Percentiles rank a stretch among this genome's conserved stretches.
These are phyloP conservation scores for Capsicum chinense DNA, from an alignment of 257 asterid genomes.

Conservation along the genomic window DNA sequence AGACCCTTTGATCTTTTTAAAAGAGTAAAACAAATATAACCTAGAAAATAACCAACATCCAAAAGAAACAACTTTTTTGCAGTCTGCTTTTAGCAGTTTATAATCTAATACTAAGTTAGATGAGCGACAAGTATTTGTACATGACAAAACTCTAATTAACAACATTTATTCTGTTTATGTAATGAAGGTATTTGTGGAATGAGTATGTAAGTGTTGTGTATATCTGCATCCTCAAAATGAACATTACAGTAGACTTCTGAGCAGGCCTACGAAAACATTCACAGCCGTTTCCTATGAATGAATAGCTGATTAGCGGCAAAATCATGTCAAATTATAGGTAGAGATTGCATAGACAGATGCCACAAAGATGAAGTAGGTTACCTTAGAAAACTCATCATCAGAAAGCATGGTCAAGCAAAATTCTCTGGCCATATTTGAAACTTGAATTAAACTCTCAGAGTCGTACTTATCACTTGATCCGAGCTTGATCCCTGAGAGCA, in stretches of 20 bases:
- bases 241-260: background rate
- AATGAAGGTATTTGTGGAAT: background rate
- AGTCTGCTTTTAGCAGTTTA: background rate
- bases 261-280: background rate
- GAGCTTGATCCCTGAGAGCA: slow-evolving; percentile 50
- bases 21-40: background rate
- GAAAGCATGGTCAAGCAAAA: slow-evolving; percentile 45
- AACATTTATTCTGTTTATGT: slow-evolving; percentile 20
- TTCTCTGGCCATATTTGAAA: slow-evolving; percentile 51
- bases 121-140: slow-evolving; percentile 15
- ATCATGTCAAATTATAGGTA: background rate
- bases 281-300: background rate
- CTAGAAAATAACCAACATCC: slow-evolving; percentile 13
- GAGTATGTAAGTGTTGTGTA: background rate
- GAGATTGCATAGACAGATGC: background rate
- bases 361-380: slow-evolving; percentile 32
- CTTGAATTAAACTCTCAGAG: slow-evolving; percentile 42
- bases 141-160: background rate
- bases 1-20: background rate
- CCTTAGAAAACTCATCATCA: slow-evolving; percentile 54
- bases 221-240: slow-evolving; percentile 22
- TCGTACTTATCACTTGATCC: slow-evolving; percentile 41
- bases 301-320: background rate
- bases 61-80: background rate
- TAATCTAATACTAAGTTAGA: background rate